Base-by-base conservation (phyloP, 2,329 filamentous ascomycete species). In the Zymoseptoria tritici region DNA sequence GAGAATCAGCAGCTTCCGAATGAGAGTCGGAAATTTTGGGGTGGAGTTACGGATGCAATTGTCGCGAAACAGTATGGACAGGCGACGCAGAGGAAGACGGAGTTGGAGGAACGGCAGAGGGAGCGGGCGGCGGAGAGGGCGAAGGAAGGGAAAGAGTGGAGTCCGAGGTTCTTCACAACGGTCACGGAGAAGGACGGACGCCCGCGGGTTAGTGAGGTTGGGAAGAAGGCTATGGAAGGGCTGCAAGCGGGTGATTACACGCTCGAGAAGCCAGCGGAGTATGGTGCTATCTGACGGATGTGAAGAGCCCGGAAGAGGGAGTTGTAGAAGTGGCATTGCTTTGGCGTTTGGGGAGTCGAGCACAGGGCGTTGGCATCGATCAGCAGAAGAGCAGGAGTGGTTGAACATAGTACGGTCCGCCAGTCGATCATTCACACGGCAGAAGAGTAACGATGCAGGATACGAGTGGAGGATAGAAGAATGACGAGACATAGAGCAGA, bases 21-120 rank as follows among this genome's bases (percentile, higher is more conserved):
- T 73, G 94, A 99, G 76, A 95, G 90, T 1, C 83, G 94, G 65
- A 86, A 84, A 59, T 88, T 96, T 72, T 99, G 94, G 94, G 82
- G 85, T 36, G 84, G 84, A 22, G 93, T 99, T 52, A 97, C 94
- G 19, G 82, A 89, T 56, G 91, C 92, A 42, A 97, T 99, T 70
- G 75, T 84, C 21, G 78, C 85, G 62, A 95, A 92, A 76, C 90
- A 96, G 72, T 99, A 86, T 75, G 83, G 83, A 50, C 85, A 88
- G 64, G 94, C 94, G 7, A 99, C 94, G 21, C 85, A 83, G 20
- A 78, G 94, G 63, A 99, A 99, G 79, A 85, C 91, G 61, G 91
- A 96, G 69, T 84, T 99, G 9, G 94, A 99, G 75, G 94, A 99
- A 74, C 81, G 82, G 51, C 94, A 99, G 77, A 83, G 94, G 31